phyloP scores from a whole-genome alignment of 2,329 filamentous ascomycete genomes.

The Aureobasidium sp. region DNA sequence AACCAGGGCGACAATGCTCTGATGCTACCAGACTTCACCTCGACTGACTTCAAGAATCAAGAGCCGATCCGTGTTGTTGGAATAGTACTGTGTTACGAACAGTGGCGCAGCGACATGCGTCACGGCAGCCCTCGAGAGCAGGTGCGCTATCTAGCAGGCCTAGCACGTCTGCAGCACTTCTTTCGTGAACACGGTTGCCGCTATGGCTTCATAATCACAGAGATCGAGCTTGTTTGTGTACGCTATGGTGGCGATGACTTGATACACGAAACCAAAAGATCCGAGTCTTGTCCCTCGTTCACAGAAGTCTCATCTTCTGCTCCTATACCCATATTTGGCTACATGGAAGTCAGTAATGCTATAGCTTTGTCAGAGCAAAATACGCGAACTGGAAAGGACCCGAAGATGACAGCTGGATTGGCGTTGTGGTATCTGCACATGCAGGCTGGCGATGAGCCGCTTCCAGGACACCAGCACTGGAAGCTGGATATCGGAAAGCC shows the following conservation, averaged over 20 bases:
- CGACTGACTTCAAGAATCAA: slow-evolving; percentile 49
- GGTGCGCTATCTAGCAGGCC: slow-evolving; percentile 80
- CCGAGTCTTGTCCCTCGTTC: not conserved
- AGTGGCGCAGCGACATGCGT: slow-evolving; percentile 93
- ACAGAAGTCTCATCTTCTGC: slow-evolving; percentile 20
- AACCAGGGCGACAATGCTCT: slow-evolving; percentile 33
- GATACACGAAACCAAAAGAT: not conserved
- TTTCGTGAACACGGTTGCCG: slow-evolving; percentile 92
- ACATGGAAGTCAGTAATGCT: slow-evolving; percentile 63
- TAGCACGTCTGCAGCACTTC: slow-evolving; percentile 77
- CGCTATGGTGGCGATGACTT: slow-evolving; percentile 57
- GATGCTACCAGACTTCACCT: slow-evolving; percentile 59
- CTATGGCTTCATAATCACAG: slow-evolving; percentile 93
- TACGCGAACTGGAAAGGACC: slow-evolving; percentile 26
- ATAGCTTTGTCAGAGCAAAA: slow-evolving; percentile 46
- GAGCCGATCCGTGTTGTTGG: slow-evolving; percentile 60
- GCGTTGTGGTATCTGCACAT: slow-evolving; percentile 74
- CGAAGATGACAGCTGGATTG: slow-evolving; percentile 60
- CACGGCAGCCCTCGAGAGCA: slow-evolving; percentile 70
- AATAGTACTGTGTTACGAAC: slow-evolving; percentile 84
- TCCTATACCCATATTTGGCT: slow-evolving; percentile 73
- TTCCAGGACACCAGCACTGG: slow-evolving; percentile 55
- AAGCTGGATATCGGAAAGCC: slow-evolving; percentile 38
- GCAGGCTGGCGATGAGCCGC: slow-evolving; percentile 55
- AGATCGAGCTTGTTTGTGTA: slow-evolving; percentile 88